Conservation (phyloP, 1,284 basidiomycete genomes). For the Spongiforma sp. region DNA sequence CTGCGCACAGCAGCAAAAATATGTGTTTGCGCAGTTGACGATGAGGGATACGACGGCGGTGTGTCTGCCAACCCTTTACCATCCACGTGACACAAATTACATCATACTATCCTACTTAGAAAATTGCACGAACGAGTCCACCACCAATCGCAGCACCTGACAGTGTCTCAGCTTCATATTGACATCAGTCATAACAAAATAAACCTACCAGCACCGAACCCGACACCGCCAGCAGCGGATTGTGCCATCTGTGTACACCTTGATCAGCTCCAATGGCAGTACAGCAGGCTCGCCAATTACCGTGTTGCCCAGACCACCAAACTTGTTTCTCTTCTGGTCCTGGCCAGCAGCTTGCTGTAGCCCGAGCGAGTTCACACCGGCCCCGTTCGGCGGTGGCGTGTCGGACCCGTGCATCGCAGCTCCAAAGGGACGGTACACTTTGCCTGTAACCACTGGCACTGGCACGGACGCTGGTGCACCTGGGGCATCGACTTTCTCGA, state of each 20-base stretch:
- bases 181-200: neutral
- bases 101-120: conserved; percentile 41
- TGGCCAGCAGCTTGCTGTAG: conserved; percentile 45
- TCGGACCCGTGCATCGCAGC: conserved; percentile 45
- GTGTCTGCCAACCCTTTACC: conserved; percentile 5
- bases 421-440: conserved; percentile 47
- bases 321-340: conserved; percentile 60
- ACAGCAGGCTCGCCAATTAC: conserved; percentile 35
- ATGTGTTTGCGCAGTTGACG: too few species aligned
- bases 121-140: conserved; percentile 45
- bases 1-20: too few species aligned
- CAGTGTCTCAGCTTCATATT: conserved; percentile 2
- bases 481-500: conserved; percentile 51
- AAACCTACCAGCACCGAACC: conserved; percentile 64
- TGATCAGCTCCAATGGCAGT: conserved; percentile 24
- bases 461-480: conserved; percentile 9
- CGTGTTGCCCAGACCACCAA: conserved; percentile 60
- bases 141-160: conserved; percentile 57
- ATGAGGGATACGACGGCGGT: too few species aligned
- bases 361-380: conserved; percentile 39
- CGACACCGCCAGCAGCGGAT: conserved; percentile 72
- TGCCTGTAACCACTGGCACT: conserved; percentile 6
- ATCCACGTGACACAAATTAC: conserved; percentile 32
- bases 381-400: conserved; percentile 40
- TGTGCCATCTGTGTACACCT: conserved; percentile 59